A percentile compares a stretch with the other conserved stretches of the same genome.
Evolutionary conservation across 2,329 filamentous ascomycete species (phyloP).

Genomic region (Neocatenulostroma microsporum): DNA sequence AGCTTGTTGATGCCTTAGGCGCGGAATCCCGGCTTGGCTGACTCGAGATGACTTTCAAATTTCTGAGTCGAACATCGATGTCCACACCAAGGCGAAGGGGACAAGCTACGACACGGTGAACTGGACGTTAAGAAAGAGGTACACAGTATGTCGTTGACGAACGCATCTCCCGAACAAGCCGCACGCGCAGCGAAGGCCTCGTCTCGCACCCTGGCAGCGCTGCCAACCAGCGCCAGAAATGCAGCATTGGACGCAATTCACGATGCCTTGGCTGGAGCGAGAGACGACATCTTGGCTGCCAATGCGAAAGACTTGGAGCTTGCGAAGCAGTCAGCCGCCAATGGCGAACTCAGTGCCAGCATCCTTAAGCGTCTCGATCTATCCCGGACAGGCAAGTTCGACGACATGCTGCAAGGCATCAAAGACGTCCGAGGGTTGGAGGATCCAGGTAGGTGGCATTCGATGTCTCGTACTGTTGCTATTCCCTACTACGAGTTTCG

Average conservation of each 20-base stretch:
- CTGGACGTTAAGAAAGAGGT: conserved; percentile 6
- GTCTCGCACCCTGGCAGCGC: conserved; percentile 73
- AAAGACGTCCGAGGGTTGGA: conserved; percentile 74
- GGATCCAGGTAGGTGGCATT: conserved; percentile 63
- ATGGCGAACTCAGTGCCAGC: conserved; percentile 70
- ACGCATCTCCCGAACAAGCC: conserved; percentile 68
- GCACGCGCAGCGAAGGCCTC: conserved; percentile 71
- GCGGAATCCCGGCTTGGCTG: no score
- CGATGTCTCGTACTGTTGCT: background rate
- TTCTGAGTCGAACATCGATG: background rate
- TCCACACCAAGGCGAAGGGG: background rate
- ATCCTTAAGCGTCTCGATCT: conserved; percentile 84
- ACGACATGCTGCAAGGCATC: conserved; percentile 96
- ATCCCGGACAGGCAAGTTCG: conserved; percentile 80
- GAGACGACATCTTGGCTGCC: conserved; percentile 71
- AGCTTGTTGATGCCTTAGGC: no score
- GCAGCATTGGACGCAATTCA: conserved; percentile 78
- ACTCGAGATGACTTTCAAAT: background rate
- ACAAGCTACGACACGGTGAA: no score
- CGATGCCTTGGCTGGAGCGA: conserved; percentile 60
- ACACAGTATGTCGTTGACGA: conserved; percentile 73
- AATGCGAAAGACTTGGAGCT: conserved; percentile 75
- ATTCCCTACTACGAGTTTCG: no score
- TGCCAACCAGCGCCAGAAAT: conserved; percentile 70
- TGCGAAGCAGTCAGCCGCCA: conserved; percentile 64